Base-by-base conservation (phyloP, 352 stramenopile genomes). In the Phytophthora cactorum region DNA sequence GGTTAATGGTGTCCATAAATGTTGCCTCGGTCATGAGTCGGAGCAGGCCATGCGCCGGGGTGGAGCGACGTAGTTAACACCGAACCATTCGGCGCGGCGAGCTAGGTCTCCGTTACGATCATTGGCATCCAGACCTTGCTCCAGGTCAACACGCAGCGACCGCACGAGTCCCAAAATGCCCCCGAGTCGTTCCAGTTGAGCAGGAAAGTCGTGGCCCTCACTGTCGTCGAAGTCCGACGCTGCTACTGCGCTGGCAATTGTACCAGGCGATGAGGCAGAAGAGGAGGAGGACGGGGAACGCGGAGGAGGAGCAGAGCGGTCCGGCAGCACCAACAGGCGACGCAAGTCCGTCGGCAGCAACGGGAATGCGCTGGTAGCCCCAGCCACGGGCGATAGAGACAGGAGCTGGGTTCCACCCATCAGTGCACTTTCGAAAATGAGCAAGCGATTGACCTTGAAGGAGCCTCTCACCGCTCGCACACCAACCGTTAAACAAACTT, bases 1-100 rank as follows among this genome's bases (percentile, higher is more conserved):
- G 66, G 54, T 81, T 84, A 10, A 61, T 86, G 14, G 69, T 66
- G 50, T 86, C 73, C 60, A 92, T 72, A 43, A 96, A 83, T 12
- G 84, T 82, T 12, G 71, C 69, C 4, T 69, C 50, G 3, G 55
- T 74, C 53, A 96, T 84, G 36, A 95, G 70, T 17, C 68, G 58
- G 28, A 78, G 41, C 17, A 80, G 41, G 2, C 63, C 62, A 5
- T 62, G 64, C 4, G 65, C 39, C 1, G 32, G 41, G 59, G 36
- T 2, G 72, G 75, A 1, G 66, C 46, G 28, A 83, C 66, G 59
- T 77, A 81, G 36, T 81, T 84, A 22, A 22, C 55, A n/a, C 68
- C 72, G 12, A 77, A 79, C 58, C 67, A 74, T 12, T 68, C 52
- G 6, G 25, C 34, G 4, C 66, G 66, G 22, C 32, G 44, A 38